Evolutionary conservation across 179 eudicot species (phyloP), one percentile per base, ranked within the genome.

Genomic region (Corrigiola litoralis): DNA sequence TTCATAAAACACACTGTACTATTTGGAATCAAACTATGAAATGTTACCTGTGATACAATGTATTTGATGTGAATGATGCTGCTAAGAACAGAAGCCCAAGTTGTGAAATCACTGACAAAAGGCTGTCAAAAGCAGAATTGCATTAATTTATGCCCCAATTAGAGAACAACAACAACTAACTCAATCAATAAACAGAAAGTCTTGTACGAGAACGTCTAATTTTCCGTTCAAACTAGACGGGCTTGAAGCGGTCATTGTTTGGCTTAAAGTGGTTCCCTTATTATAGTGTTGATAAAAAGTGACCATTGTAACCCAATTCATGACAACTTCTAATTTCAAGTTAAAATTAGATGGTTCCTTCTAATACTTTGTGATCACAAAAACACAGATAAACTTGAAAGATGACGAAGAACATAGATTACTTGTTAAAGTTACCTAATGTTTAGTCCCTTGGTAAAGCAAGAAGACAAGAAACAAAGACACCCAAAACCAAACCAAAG

Each of bases 401-500:
- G n/a, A n/a, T n/a, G n/a, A n/a, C n/a, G n/a, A n/a, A n/a, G n/a
- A n/a, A n/a, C n/a, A n/a, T n/a, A n/a, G 55, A 20, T 41, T 33
- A 18, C 0, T 44, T 57, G 24, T 23, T 8, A 12, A 42, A 9
- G 49, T 72, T 72, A 90, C 99, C 97, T 94, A 60, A 94, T 75
- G 78, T 36, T 75, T 33, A 94, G 42, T 42, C 90, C 89, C 42
- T 63, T 80, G n/a, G 91, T 72, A 57, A 94, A 94, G 77, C 96
- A 90, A 67, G 97, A 90, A 66, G 99, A 94, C 25, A 94, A 55
- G 75, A 84, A 80, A 65, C 88, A 94, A 40, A 90, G 77, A 36
- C 89, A 86, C 38, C 99, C 99, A 63, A 94, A 87, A 33, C 99
- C 99, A 62, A 94, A 94, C 99, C 99, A 94, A 58, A 94, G 85